A percentile compares a stretch with the other conserved stretches of the same genome.
Conservation (phyloP, 306 rosid genomes). For the Astragalus glycyphyllos region DNA sequence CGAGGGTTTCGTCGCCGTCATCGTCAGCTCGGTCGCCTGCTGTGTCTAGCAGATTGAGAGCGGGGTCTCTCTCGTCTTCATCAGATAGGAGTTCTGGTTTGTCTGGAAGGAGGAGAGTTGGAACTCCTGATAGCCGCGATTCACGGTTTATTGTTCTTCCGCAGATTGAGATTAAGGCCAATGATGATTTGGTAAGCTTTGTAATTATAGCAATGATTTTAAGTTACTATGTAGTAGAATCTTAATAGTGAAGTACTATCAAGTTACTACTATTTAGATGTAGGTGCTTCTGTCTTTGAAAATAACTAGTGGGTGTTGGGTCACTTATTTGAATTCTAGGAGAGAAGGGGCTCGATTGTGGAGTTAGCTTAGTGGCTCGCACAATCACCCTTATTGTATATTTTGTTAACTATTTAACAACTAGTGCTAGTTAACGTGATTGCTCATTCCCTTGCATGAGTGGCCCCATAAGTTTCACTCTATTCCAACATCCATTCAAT, state of each 20-base stretch:
- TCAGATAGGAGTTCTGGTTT: slow-evolving; percentile 64
- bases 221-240: slow-evolving; percentile 1
- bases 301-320: slow-evolving; percentile 9
- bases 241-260: slow-evolving; percentile 17
- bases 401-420: slow-evolving; percentile 7
- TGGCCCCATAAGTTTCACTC: too few species aligned
- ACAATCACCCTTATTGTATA: slow-evolving; percentile 1
- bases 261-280: not conserved
- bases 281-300: slow-evolving; percentile 7
- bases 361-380: not conserved
- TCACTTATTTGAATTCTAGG: slow-evolving; percentile 22
- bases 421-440: too few species aligned
- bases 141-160: slow-evolving; percentile 84
- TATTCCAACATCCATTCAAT: too few species aligned
- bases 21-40: slow-evolving; percentile 51
- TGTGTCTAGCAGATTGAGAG: slow-evolving; percentile 62
- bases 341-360: slow-evolving; percentile 19
- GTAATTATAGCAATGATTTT: not conserved
- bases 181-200: slow-evolving; percentile 85
- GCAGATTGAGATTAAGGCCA: slow-evolving; percentile 86
- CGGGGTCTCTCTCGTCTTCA: slow-evolving; percentile 64
- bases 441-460: too few species aligned
- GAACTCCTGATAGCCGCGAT: slow-evolving; percentile 73
- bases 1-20: slow-evolving; percentile 66
- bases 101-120: slow-evolving; percentile 69